These are phyloP conservation scores for Monosporascus sp. DNA, from an alignment of 2,329 filamentous ascomycete genomes.

Conservation along the genomic window DNA sequence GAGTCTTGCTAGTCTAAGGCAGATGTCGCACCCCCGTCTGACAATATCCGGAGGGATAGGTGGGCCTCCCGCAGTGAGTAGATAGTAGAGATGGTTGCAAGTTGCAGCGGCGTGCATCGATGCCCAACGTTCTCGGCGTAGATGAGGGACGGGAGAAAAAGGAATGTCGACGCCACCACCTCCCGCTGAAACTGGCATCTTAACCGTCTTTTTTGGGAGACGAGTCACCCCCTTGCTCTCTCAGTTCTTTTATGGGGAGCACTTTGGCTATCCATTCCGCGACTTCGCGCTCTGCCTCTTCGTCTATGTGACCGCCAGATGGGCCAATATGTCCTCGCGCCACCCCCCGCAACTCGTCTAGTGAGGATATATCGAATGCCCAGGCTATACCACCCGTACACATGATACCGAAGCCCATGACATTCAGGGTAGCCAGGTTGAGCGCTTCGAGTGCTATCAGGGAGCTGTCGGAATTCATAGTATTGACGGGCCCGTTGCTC, in stretches of 20 bases:
- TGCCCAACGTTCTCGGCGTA: too few relatives aligned
- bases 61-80: background rate
- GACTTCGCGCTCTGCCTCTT: slow-evolving; percentile 54
- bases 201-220: slow-evolving; percentile 1
- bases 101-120: too few relatives aligned
- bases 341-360: slow-evolving; percentile 57
- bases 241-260: slow-evolving; percentile 52
- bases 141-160: too few relatives aligned
- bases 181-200: background rate
- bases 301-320: slow-evolving; percentile 30
- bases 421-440: slow-evolving; percentile 81
- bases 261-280: slow-evolving; percentile 57
- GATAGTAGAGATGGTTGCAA: background rate
- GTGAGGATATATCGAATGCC: slow-evolving; percentile 67
- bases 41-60: background rate
- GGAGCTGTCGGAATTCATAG: slow-evolving; percentile 52
- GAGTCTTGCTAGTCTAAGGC: background rate
- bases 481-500: slow-evolving; percentile 42
- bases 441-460: slow-evolving; percentile 78
- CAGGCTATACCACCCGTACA: slow-evolving; percentile 67
- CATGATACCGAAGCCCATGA: slow-evolving; percentile 70
- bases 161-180: too few relatives aligned
- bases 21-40: background rate
- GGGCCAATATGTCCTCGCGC: slow-evolving; percentile 38
- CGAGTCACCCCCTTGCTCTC: slow-evolving; percentile 19